Evolutionary conservation across 176 grass and related monocot genomes (phyloP).

Genomic region (Guadua angustifolia): DNA sequence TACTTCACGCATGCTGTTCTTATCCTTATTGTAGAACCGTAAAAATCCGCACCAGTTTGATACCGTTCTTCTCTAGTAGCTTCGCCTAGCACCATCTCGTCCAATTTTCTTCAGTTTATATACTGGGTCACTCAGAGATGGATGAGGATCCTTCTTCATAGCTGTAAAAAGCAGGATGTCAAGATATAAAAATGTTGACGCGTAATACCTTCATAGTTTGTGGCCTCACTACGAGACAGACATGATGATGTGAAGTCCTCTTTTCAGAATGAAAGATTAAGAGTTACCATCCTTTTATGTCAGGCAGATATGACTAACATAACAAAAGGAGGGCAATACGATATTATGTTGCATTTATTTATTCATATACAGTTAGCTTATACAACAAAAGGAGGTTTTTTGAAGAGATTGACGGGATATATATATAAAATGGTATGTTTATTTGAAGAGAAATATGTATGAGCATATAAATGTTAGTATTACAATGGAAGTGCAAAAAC

Average conservation of each 20-base stretch:
- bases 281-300: no score
- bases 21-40: constrained; percentile 11
- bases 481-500: neutral
- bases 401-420: neutral
- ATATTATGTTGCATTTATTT: no score
- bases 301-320: no score
- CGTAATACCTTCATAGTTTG: neutral
- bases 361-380: no score
- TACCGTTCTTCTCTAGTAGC: no score
- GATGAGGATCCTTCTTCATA: neutral
- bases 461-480: neutral
- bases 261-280: no score
- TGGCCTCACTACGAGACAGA: neutral
- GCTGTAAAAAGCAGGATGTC: neutral
- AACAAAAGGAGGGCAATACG: no score
- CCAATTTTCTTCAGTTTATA: neutral
- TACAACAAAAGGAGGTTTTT: neutral
- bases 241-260: neutral
- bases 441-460: no score
- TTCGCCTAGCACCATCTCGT: no score
- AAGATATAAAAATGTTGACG: neutral
- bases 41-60: neutral
- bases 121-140: neutral
- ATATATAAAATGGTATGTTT: no score
- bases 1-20: neutral